Conservation (phyloP, 1,284 basidiomycete species). For the Athelia sp. region DNA sequence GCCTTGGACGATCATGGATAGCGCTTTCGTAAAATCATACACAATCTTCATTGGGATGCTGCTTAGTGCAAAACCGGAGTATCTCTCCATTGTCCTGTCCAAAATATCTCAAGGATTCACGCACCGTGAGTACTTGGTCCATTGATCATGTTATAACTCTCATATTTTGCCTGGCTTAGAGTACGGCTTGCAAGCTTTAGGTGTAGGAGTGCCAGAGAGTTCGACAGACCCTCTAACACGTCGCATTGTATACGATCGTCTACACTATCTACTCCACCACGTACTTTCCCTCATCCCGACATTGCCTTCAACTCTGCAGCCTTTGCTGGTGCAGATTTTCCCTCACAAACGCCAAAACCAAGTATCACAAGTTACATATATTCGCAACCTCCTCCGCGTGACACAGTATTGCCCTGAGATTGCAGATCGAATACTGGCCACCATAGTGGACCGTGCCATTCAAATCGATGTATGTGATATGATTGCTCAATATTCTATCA, state of each 20-base stretch:
- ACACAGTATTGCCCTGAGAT: conserved; percentile 90
- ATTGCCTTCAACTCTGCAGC: conserved; percentile 79
- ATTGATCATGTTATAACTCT: not conserved
- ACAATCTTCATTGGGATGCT: conserved; percentile 89
- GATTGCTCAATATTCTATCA: conserved; percentile 2
- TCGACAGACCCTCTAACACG: conserved; percentile 73
- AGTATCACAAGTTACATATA: conserved; percentile 83
- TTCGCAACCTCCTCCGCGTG: conserved; percentile 84
- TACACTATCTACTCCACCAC: conserved; percentile 83
- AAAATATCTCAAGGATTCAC: conserved; percentile 84
- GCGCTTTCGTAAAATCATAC: conserved; percentile 79
- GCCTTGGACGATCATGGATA: conserved; percentile 90
- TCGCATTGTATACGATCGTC: conserved; percentile 79
- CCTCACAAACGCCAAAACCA: conserved; percentile 91
- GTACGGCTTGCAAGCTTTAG: conserved; percentile 60
- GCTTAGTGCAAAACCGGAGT: conserved; percentile 91
- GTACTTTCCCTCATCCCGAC: conserved; percentile 89
- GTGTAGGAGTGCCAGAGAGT: conserved; percentile 52
- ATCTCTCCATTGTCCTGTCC: conserved; percentile 78
- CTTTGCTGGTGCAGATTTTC: conserved; percentile 80
- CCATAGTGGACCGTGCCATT: conserved; percentile 87
- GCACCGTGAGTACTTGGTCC: conserved; percentile 62
- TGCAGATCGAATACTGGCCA: conserved; percentile 77
- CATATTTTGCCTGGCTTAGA: conserved; percentile 36
- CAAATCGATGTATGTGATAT: conserved; percentile 86